These are phyloP conservation scores for Candida montana DNA, from an alignment of 805 yeast genomes.

Conservation along the genomic window DNA sequence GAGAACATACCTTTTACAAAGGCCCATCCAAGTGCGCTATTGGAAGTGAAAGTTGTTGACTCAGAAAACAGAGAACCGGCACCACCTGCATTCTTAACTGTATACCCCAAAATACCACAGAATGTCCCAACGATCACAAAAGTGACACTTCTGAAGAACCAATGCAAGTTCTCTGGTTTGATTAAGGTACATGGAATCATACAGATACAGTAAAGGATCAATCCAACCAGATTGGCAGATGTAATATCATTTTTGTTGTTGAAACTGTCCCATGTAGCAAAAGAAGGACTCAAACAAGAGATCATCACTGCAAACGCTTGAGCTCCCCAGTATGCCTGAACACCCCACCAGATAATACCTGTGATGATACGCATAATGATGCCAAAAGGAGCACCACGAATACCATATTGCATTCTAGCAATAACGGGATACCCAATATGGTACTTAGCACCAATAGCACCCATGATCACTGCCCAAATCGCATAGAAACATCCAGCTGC, in stretches of 20 bases:
- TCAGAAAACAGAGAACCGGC: constrained; percentile 21
- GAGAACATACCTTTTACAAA: constrained; percentile 28
- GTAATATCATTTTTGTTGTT: constrained; percentile 31
- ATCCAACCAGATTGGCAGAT: constrained; percentile 34
- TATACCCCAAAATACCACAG: constrained; percentile 28
- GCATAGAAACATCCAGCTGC: constrained; percentile 27
- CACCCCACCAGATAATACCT: constrained; percentile 36
- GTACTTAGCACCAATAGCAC: constrained; percentile 25
- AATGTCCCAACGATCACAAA: constrained; percentile 25
- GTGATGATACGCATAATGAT: constrained; percentile 32
- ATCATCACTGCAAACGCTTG: constrained; percentile 30
- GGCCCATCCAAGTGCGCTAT: constrained; percentile 22
- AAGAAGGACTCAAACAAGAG: constrained; percentile 22
- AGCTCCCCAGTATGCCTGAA: constrained; percentile 33
- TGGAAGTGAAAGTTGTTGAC: constrained; percentile 1
- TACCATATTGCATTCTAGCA: constrained; percentile 34
- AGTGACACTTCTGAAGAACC: constrained; percentile 23
- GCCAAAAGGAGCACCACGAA: constrained; percentile 30
- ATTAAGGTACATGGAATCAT: constrained; percentile 24
- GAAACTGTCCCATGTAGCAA: constrained; percentile 22
- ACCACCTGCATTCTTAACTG: constrained; percentile 25
- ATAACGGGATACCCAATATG: constrained; percentile 34
- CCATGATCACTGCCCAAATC: constrained; percentile 22
- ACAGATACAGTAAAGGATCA: constrained; percentile 34
- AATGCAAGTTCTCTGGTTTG: constrained; percentile 29